Conservation (phyloP, 352 stramenopile genomes). For the Globisporangium okanoganense region DNA sequence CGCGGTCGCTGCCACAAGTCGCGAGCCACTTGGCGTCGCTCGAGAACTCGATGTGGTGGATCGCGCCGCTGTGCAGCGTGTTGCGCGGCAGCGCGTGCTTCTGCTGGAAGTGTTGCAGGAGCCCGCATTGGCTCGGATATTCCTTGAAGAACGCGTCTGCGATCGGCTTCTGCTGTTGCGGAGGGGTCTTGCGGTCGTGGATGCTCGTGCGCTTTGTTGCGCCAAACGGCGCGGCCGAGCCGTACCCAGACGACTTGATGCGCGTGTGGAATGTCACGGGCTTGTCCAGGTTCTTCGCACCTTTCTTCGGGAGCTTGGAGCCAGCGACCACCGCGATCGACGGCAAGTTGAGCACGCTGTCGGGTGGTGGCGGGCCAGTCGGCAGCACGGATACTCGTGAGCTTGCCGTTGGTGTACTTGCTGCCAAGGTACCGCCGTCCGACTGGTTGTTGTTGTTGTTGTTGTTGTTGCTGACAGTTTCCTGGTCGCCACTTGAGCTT, state of each 20-base stretch:
- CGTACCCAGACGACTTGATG: conserved; percentile 85
- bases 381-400: conserved; percentile 46
- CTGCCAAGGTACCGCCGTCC: neutral
- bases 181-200: conserved; percentile 22
- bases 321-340: conserved; percentile 24
- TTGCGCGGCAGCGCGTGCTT: conserved; percentile 49
- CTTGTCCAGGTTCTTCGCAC: conserved; percentile 43
- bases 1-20: conserved; percentile 54
- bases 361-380: conserved; percentile 31
- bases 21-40: conserved; percentile 70
- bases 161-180: neutral
- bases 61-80: conserved; percentile 60
- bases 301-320: conserved; percentile 15
- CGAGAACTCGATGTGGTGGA: conserved; percentile 77
- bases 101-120: conserved; percentile 56
- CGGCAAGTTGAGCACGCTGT: conserved; percentile 57
- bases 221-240: conserved; percentile 22
- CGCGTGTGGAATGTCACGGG: conserved; percentile 77
- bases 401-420: neutral
- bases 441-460: neutral
- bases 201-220: conserved; percentile 27
- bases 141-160: conserved; percentile 55
- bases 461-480: neutral
- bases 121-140: conserved; percentile 57
- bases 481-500: neutral